Conservation (phyloP, 2,329 filamentous ascomycete genomes). For the Aciculosporium take region DNA sequence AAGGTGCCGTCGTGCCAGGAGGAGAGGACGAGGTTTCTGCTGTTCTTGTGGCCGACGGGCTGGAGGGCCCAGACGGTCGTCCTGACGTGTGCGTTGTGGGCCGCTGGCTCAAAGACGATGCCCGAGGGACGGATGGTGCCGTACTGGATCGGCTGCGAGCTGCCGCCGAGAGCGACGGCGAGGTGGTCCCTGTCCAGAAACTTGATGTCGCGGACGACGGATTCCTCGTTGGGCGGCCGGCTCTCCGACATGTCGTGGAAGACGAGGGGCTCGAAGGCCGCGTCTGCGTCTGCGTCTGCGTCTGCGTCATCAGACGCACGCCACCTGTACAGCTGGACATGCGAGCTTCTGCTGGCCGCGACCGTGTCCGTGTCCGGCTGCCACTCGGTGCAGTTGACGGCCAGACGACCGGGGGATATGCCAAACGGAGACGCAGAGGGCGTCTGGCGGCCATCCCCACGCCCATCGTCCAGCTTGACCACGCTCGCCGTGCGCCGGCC, state of each 20-base stretch:
- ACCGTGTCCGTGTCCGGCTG: slow-evolving; percentile 15
- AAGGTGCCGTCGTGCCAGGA: slow-evolving; percentile 40
- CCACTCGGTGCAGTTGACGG: slow-evolving; percentile 22
- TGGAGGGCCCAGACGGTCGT: slow-evolving; percentile 32
- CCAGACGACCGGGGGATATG: slow-evolving; percentile 12
- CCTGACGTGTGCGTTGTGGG: slow-evolving; percentile 21
- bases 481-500: slow-evolving; percentile 13
- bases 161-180: slow-evolving; percentile 30
- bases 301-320: slow-evolving; percentile 4
- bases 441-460: background rate
- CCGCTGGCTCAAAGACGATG: slow-evolving; percentile 21
- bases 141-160: slow-evolving; percentile 29
- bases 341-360: slow-evolving; percentile 18
- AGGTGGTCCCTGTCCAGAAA: slow-evolving; percentile 32
- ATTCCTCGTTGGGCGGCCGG: slow-evolving; percentile 10
- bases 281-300: background rate
- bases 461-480: slow-evolving; percentile 6
- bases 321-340: slow-evolving; percentile 17
- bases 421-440: background rate
- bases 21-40: slow-evolving; percentile 30
- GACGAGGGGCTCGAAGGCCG: slow-evolving; percentile 9
- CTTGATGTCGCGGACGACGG: slow-evolving; percentile 22
- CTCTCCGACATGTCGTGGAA: slow-evolving; percentile 15
- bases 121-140: slow-evolving; percentile 32
- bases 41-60: slow-evolving; percentile 23